A percentile compares a stretch with the other conserved stretches of the same genome.
phyloP scores from a whole-genome alignment of 306 rosid genomes.

The Phaseolus lunatus region DNA sequence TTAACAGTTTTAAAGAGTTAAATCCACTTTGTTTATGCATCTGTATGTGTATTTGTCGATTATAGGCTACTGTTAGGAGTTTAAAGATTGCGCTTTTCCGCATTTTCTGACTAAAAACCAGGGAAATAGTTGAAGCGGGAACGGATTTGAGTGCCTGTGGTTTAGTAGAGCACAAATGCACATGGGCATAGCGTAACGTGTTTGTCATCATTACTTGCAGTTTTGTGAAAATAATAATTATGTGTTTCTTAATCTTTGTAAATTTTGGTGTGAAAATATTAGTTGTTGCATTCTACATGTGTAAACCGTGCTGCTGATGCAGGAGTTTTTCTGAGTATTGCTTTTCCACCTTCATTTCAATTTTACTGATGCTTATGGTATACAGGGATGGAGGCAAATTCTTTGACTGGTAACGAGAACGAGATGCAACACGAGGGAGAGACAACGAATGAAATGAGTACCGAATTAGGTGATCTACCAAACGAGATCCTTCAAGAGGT shows the following conservation, averaged over 20 bases:
- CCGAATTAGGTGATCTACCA: conserved; percentile 9
- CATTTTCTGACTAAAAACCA: not conserved
- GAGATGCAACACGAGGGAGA: not conserved
- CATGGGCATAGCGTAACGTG: not conserved
- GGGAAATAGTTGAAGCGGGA: not conserved
- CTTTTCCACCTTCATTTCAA: not conserved
- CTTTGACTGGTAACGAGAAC: not conserved
- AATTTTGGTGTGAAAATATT: not conserved
- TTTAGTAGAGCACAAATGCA: not conserved
- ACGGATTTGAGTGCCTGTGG: not conserved
- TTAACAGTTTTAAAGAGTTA: not conserved
- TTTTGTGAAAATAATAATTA: not conserved
- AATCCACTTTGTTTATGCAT: not conserved
- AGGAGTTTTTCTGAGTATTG: not conserved
- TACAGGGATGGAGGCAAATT: not conserved
- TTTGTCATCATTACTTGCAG: not conserved
- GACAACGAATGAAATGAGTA: too few species aligned
- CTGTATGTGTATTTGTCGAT: not conserved
- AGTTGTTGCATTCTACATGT: not conserved
- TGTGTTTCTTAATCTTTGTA: not conserved
- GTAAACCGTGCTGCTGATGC: not conserved
- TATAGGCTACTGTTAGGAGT: not conserved
- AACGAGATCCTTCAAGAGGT: not conserved
- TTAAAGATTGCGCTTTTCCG: not conserved
- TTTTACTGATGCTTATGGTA: not conserved